Conservation (phyloP, 352 stramenopile species). For the Phytophthora pistaciae region DNA sequence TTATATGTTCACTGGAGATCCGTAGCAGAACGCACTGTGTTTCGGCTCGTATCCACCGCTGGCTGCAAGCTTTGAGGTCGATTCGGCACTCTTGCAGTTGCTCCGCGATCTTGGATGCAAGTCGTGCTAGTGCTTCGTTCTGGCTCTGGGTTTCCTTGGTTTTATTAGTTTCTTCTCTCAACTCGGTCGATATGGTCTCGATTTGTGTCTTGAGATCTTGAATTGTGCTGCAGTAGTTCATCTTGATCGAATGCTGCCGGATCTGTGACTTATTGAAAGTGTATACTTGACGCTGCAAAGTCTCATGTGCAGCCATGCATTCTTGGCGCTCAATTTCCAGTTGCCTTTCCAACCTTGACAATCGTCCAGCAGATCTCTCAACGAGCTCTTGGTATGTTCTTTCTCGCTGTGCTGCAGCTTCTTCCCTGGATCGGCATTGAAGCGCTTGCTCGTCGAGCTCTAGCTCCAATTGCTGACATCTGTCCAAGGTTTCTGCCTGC, state of each 20-base stretch:
- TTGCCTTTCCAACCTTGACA: slow-evolving; percentile 16
- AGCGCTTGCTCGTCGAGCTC: slow-evolving; percentile 18
- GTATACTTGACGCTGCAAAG: slow-evolving; percentile 19
- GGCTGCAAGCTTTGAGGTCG: slow-evolving; percentile 20
- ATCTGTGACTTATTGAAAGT: slow-evolving; percentile 21
- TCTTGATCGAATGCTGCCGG: slow-evolving; percentile 23
- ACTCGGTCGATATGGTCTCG: not conserved
- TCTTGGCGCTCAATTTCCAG: slow-evolving; percentile 19
- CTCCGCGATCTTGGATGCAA: not conserved
- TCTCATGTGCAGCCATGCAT: slow-evolving; percentile 19
- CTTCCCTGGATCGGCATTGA: slow-evolving; percentile 3
- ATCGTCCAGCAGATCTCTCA: not conserved
- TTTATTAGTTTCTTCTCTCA: not conserved
- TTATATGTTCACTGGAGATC: slow-evolving; percentile 11
- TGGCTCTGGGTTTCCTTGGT: not conserved
- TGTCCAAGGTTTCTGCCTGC: slow-evolving; percentile 3
- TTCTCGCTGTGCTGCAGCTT: slow-evolving; percentile 5
- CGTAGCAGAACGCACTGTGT: slow-evolving; percentile 18
- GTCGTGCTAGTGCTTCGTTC: not conserved
- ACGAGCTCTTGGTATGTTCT: not conserved
- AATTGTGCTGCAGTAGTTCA: slow-evolving; percentile 17
- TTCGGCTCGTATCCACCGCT: slow-evolving; percentile 20
- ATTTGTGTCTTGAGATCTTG: slow-evolving; percentile 22
- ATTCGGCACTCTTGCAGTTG: slow-evolving; percentile 24
- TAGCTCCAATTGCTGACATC: slow-evolving; percentile 7